Conservation (phyloP, 192 early-diverging fungal species). For the Bifiguratus adelaidae region DNA sequence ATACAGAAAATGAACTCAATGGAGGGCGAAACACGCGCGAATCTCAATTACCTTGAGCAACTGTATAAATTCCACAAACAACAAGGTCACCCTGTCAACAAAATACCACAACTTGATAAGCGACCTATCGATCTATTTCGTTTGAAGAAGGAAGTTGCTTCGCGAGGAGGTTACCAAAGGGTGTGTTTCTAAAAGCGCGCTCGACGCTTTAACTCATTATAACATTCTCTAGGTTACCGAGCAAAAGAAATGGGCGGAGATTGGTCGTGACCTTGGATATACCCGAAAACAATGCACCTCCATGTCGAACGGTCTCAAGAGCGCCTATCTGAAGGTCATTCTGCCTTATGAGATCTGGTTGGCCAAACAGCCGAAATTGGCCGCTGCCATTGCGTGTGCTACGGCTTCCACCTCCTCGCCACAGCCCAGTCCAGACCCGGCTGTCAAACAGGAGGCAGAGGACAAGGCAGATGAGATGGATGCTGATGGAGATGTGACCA, state of each 20-base stretch:
- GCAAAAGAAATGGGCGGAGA: slow-evolving; percentile 78
- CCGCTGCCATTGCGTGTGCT: slow-evolving; percentile 1
- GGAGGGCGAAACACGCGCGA: slow-evolving; percentile 78
- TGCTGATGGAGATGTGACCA: background rate
- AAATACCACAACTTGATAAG: slow-evolving; percentile 79
- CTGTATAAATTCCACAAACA: slow-evolving; percentile 81
- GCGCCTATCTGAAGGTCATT: slow-evolving; percentile 52
- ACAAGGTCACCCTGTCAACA: slow-evolving; percentile 56
- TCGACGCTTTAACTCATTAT: background rate
- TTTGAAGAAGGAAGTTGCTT: slow-evolving; percentile 72
- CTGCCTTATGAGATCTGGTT: slow-evolving; percentile 62
- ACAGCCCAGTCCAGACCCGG: background rate
- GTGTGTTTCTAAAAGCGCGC: slow-evolving; percentile 19
- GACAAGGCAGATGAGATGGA: background rate
- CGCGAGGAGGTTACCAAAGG: slow-evolving; percentile 62
- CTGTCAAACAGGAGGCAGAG: background rate
- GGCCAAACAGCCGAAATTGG: slow-evolving; percentile 26
- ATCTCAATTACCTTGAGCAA: slow-evolving; percentile 86
- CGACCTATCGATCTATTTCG: slow-evolving; percentile 76
- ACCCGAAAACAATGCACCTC: slow-evolving; percentile 64
- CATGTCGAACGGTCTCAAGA: slow-evolving; percentile 63
- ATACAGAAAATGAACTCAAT: slow-evolving; percentile 88
- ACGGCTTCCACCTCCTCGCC: slow-evolving; percentile 1
- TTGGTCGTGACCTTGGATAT: slow-evolving; percentile 63
- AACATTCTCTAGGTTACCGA: slow-evolving; percentile 44